These are phyloP conservation scores for Colletotrichum aenigma DNA, from an alignment of 2,329 filamentous ascomycete species.

Conservation along the genomic window DNA sequence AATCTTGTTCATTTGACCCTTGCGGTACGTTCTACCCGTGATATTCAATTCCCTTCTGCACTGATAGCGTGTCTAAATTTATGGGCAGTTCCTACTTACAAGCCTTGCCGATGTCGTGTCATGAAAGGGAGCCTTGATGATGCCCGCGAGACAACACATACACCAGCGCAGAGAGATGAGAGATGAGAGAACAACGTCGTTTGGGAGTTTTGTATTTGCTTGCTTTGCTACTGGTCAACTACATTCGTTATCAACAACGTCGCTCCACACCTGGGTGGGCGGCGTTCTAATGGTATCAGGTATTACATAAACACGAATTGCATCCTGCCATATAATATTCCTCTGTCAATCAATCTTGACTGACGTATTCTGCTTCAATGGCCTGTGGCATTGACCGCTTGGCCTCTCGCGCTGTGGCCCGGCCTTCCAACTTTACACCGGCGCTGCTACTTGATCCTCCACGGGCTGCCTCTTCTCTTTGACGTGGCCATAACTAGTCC, in stretches of 20 bases:
- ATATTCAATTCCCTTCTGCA: too few relatives aligned
- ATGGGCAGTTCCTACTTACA: too few relatives aligned
- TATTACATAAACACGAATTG: not conserved
- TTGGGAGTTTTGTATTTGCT: not conserved
- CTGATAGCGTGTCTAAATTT: too few relatives aligned
- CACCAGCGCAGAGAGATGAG: too few relatives aligned
- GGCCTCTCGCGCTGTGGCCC: not conserved
- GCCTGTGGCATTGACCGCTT: accelerated
- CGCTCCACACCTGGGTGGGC: accelerated
- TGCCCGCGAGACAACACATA: too few relatives aligned
- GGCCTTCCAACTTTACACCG: not conserved
- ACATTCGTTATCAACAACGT: not conserved
- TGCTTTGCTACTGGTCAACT: not conserved
- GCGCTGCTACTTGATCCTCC: not conserved
- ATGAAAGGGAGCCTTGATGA: too few relatives aligned
- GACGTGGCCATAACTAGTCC: not conserved
- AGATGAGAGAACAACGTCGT: too few relatives aligned
- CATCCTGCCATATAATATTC: not conserved
- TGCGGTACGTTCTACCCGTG: too few relatives aligned
- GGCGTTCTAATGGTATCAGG: not conserved
- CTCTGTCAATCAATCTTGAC: not conserved
- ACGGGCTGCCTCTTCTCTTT: accelerated
- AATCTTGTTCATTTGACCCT: too few relatives aligned
- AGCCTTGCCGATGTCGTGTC: too few relatives aligned
- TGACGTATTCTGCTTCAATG: not conserved